Conservation (phyloP, 2,329 filamentous ascomycete genomes). For the Penicillium sp. region DNA sequence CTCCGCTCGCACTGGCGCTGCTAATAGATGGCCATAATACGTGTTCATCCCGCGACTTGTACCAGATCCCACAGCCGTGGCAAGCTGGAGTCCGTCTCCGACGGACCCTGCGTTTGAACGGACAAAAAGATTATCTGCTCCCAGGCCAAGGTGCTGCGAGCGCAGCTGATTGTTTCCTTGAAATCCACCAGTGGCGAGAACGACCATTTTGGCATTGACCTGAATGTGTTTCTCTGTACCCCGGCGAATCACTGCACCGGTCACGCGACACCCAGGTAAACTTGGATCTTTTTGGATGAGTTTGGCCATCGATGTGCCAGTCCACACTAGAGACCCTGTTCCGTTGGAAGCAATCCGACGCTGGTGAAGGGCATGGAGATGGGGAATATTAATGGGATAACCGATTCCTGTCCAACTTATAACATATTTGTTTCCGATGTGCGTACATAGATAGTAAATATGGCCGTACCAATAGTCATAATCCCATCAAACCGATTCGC, state of each 20-base stretch:
- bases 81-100: neutral
- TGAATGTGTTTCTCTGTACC: neutral
- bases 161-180: neutral
- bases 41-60: neutral
- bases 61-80: neutral
- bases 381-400: neutral
- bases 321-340: neutral
- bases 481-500: neutral
- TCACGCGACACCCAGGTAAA: neutral
- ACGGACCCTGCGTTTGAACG: neutral
- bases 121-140: neutral
- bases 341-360: neutral
- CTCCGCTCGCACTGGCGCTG: neutral
- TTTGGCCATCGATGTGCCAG: neutral
- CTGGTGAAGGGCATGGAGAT: neutral
- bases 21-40: neutral
- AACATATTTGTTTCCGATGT: neutral
- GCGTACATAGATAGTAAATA: no score
- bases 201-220: neutral
- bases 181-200: neutral
- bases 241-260: neutral
- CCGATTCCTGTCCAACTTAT: neutral
- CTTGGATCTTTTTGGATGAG: neutral
- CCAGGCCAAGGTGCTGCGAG: neutral
- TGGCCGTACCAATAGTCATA: neutral